phyloP scores from a whole-genome alignment of 2,329 filamentous ascomycete genomes.

The Ophiostoma triangulosporum region DNA sequence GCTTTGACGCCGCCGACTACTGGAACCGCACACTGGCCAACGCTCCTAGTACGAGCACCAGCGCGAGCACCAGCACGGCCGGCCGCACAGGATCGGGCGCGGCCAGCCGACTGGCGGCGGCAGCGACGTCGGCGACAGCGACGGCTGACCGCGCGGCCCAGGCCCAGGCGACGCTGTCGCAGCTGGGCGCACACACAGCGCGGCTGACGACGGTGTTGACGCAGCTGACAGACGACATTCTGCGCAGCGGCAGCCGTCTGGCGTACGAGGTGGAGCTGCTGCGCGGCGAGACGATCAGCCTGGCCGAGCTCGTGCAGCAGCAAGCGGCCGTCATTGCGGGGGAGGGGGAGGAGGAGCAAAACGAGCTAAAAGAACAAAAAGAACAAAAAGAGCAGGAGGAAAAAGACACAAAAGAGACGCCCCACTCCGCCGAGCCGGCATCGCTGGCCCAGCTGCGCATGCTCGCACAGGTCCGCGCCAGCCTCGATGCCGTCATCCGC shows the following conservation, averaged over 20 bases:
- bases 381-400: neutral
- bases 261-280: slow-evolving; percentile 92
- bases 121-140: slow-evolving; percentile 13
- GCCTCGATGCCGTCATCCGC: slow-evolving; percentile 81
- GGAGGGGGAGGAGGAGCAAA: neutral
- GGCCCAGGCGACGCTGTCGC: slow-evolving; percentile 71
- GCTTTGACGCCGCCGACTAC: slow-evolving; percentile 75
- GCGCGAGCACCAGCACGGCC: neutral
- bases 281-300: slow-evolving; percentile 71
- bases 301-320: slow-evolving; percentile 56
- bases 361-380: neutral
- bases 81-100: neutral
- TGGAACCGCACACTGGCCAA: slow-evolving; percentile 68
- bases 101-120: slow-evolving; percentile 7
- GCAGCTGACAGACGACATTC: slow-evolving; percentile 84
- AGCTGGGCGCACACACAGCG: slow-evolving; percentile 78
- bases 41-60: slow-evolving; percentile 11
- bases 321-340: slow-evolving; percentile 33
- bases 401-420: neutral
- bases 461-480: slow-evolving; percentile 64
- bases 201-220: slow-evolving; percentile 70
- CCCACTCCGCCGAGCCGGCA: slow-evolving; percentile 38
- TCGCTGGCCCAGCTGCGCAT: slow-evolving; percentile 72
- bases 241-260: slow-evolving; percentile 73
- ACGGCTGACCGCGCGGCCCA: slow-evolving; percentile 50